Percentiles rank a stretch among this genome's conserved stretches.
phyloP scores from a whole-genome alignment of 2,329 filamentous ascomycete species.

The Plectosphaerella plurivora region DNA sequence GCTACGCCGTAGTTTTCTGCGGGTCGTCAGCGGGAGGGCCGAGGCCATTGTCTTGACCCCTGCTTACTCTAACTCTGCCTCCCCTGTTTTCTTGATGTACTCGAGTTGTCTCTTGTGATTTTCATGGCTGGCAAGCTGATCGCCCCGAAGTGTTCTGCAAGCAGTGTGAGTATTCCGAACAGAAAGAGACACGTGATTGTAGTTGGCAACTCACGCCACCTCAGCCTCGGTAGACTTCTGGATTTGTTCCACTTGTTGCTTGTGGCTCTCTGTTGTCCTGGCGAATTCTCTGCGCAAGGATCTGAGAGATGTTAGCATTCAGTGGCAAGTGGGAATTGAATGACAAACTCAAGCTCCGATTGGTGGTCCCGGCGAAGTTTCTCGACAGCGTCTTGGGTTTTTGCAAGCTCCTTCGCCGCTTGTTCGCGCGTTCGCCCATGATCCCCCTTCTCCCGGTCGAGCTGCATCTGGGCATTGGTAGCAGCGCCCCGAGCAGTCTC shows the following conservation, averaged over 20 bases:
- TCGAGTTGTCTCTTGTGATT: conserved; percentile 7
- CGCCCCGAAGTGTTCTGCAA: conserved; percentile 24
- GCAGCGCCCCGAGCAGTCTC: conserved; percentile 41
- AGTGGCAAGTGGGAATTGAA: conserved; percentile 4
- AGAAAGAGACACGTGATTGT: neutral
- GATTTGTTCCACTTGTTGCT: conserved; percentile 27
- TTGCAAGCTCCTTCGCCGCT: conserved; percentile 44
- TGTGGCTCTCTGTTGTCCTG: conserved; percentile 22
- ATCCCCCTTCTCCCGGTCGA: conserved; percentile 71
- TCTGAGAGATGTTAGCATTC: neutral
- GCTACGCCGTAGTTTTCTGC: conserved; percentile 9
- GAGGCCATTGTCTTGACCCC: neutral
- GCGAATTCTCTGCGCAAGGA: conserved; percentile 8
- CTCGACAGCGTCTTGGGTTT: conserved; percentile 65
- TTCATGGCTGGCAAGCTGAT: conserved; percentile 17
- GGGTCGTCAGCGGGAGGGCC: neutral
- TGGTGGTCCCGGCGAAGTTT: conserved; percentile 67
- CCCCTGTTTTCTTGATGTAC: neutral
- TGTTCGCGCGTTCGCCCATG: conserved; percentile 63
- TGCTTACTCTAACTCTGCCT: conserved; percentile 1
- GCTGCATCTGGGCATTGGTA: conserved; percentile 42
- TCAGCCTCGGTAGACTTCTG: neutral
- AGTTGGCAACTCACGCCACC: neutral
- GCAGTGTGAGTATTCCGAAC: conserved; percentile 7
- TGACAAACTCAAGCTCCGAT: conserved; percentile 51